phyloP scores from a whole-genome alignment of 2,329 filamentous ascomycete genomes.

The Aureobasidium sp. region DNA sequence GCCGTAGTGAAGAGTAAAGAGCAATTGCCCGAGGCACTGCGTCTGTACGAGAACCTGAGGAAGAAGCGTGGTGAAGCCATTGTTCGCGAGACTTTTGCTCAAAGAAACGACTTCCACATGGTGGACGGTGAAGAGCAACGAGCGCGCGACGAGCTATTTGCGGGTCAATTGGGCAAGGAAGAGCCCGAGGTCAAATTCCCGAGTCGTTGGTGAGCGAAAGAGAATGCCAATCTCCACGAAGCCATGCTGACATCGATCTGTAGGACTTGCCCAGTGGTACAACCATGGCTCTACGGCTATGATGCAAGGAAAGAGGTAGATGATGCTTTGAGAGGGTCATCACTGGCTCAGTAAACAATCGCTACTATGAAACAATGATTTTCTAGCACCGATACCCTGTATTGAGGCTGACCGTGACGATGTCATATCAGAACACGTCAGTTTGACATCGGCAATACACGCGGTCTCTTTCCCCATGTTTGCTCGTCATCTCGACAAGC shows the following conservation, averaged over 20 bases:
- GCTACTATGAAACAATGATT: background rate
- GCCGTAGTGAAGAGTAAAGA: constrained; percentile 38
- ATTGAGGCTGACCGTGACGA: background rate
- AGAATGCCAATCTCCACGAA: background rate
- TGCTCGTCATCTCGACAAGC: background rate
- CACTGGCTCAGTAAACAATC: background rate
- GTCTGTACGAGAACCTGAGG: constrained; percentile 39
- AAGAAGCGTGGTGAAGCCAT: constrained; percentile 48
- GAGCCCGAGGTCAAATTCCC: constrained; percentile 51
- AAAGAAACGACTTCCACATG: constrained; percentile 37
- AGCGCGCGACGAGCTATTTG: constrained; percentile 50
- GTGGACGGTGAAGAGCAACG: constrained; percentile 49
- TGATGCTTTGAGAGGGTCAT: constrained; percentile 21
- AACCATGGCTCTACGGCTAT: constrained; percentile 60
- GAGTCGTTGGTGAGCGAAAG: constrained; percentile 47
- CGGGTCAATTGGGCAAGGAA: constrained; percentile 45
- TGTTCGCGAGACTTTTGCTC: constrained; percentile 55
- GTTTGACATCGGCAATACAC: background rate
- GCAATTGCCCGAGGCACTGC: constrained; percentile 35
- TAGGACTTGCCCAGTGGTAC: constrained; percentile 51
- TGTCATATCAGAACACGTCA: background rate
- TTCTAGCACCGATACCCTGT: background rate
- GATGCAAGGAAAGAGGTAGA: constrained; percentile 51
- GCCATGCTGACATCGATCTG: background rate
- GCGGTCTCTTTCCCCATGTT: background rate